Conservation (phyloP, 176 grass and related monocot species). For the Zea luxurians region DNA sequence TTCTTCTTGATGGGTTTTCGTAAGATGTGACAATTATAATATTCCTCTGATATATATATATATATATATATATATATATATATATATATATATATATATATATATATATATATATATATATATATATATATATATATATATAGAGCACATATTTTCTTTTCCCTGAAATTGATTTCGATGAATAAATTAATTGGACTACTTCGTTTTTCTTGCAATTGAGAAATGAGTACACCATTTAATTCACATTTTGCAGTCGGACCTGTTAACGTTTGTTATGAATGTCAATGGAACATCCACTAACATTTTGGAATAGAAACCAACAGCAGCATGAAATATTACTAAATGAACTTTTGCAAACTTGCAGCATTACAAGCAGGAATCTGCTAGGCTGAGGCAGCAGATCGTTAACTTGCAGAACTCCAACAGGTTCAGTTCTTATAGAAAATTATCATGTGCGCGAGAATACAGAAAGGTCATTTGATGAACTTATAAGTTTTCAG, state of each 20-base stretch:
- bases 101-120: too few relatives aligned
- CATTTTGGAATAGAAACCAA: background rate
- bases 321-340: background rate
- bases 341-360: conserved; percentile 19
- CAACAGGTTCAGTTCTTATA: conserved; percentile 63
- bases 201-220: background rate
- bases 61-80: too few relatives aligned
- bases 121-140: too few relatives aligned
- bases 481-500: conserved; percentile 38
- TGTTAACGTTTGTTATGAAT: background rate
- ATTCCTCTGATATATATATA: too few relatives aligned
- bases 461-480: background rate
- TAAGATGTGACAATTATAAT: background rate
- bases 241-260: background rate
- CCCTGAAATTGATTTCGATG: background rate
- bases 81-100: too few relatives aligned
- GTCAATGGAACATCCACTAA: background rate
- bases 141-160: background rate
- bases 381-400: conserved; percentile 61
- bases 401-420: conserved; percentile 64
- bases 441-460: background rate
- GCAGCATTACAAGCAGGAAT: conserved; percentile 88
- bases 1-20: background rate
- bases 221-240: background rate
- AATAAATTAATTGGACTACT: background rate